Evolutionary conservation across 2,329 filamentous ascomycete genomes (phyloP).

Genomic region (Dothiorella sarmentorum): DNA sequence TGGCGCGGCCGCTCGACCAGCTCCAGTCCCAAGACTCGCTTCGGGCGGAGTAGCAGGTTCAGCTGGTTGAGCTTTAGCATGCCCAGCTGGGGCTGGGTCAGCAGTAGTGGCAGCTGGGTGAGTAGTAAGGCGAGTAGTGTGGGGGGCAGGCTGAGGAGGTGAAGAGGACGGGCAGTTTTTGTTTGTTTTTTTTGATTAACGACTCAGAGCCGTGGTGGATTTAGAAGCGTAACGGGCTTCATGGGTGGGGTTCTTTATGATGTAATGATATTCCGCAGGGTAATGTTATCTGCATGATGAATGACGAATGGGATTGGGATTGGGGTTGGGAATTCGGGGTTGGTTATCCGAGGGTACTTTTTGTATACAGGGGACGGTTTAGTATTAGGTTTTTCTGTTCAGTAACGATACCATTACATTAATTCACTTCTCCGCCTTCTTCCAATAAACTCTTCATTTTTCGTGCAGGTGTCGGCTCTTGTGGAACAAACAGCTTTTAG

Average conservation of each 20-base stretch:
- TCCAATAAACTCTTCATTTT: too few species aligned
- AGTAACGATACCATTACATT: neutral
- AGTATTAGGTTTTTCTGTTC: neutral
- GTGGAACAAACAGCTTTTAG: too few species aligned
- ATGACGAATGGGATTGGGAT: neutral
- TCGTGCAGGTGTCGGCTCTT: too few species aligned
- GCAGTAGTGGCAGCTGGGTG: conserved; percentile 9
- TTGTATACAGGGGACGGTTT: neutral
- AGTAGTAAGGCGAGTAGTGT: conserved; percentile 14
- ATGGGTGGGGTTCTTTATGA: neutral
- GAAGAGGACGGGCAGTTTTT: too few species aligned
- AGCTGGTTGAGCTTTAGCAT: neutral
- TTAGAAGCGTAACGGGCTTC: neutral
- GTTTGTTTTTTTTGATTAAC: too few species aligned
- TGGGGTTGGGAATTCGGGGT: neutral
- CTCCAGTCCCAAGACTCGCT: neutral
- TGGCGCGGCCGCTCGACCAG: conserved; percentile 29
- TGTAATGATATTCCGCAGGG: conserved; percentile 3
- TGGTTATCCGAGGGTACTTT: neutral
- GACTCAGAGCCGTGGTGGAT: neutral
- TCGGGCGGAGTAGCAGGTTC: conserved; percentile 1
- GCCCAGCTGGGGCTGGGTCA: conserved; percentile 6
- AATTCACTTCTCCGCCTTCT: neutral
- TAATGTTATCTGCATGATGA: neutral
- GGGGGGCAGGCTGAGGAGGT: neutral